Percentiles rank a stretch among this genome's conserved stretches.
phyloP scores from a whole-genome alignment of 768 basidiomycete species.

The Auricularia auricula-judae region DNA sequence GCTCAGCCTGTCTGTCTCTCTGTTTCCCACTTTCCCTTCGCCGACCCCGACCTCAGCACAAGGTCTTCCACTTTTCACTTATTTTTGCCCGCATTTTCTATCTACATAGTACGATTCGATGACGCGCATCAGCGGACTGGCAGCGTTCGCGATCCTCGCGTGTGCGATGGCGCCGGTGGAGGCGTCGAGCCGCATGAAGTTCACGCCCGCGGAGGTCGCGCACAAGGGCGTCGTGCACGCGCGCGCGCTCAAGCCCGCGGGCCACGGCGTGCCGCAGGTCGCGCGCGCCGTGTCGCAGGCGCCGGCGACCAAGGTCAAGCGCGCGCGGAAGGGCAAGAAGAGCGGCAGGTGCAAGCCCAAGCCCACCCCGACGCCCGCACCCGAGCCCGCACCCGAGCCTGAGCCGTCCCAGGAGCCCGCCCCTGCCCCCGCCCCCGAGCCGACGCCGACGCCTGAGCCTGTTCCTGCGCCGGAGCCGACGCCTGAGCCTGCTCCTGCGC shows the following conservation, averaged over 20 bases:
- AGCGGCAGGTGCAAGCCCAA: background rate
- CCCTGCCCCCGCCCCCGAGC: background rate
- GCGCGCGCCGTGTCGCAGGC: background rate
- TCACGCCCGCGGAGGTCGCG: background rate
- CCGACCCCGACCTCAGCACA: too few species aligned
- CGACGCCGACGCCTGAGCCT: background rate
- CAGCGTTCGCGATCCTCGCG: background rate
- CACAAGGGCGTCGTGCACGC: background rate
- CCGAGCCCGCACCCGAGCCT: background rate
- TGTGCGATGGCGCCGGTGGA: background rate
- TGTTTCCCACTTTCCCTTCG: background rate
- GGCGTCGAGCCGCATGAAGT: background rate
- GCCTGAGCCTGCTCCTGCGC: background rate
- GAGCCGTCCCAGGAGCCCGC: background rate
- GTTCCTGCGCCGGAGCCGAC: background rate
- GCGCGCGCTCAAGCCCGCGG: background rate
- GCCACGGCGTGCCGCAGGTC: too few species aligned
- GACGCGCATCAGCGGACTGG: background rate
- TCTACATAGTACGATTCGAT: background rate
- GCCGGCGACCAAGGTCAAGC: background rate
- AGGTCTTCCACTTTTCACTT: background rate
- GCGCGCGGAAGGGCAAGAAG: background rate
- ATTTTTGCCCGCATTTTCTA: background rate
- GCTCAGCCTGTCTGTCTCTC: background rate
- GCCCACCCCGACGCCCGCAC: background rate